Conservation (phyloP, 148 eudicot genomes). For the Silene latifolia region DNA sequence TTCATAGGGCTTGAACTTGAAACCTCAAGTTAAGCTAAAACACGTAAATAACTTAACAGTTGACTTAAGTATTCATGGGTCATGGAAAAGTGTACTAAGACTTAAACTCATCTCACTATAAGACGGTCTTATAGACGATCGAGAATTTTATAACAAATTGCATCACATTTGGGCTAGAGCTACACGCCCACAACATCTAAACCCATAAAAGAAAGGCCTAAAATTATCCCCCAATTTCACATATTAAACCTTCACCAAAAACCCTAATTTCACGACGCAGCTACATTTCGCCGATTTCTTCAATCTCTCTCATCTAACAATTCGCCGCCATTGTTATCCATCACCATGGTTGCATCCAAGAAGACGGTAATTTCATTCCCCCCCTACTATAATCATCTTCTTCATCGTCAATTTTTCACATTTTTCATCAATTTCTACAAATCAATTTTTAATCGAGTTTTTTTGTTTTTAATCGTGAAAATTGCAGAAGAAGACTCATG, state of each 20-base stretch:
- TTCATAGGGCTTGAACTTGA: no score
- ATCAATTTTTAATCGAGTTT: background rate
- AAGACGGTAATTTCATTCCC: slow-evolving; percentile 34
- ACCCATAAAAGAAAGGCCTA: background rate
- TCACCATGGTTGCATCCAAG: slow-evolving; percentile 45
- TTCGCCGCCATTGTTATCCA: background rate
- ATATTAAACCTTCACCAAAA: background rate
- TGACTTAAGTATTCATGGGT: no score
- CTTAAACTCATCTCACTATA: no score
- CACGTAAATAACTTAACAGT: no score
- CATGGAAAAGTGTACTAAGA: no score
- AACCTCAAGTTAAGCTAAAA: no score
- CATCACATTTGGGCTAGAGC: no score
- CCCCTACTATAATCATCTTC: background rate
- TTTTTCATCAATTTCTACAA: background rate
- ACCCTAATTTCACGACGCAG: background rate
- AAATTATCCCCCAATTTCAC: background rate
- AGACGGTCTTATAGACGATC: no score
- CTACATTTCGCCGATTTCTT: background rate
- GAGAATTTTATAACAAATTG: no score
- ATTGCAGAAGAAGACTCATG: slow-evolving; percentile 60
- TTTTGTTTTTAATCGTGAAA: background rate
- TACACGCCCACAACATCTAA: no score
- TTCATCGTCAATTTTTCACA: background rate
- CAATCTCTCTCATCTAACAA: background rate